phyloP scores from a whole-genome alignment of 768 basidiomycete genomes.

The Russula abietina region DNA sequence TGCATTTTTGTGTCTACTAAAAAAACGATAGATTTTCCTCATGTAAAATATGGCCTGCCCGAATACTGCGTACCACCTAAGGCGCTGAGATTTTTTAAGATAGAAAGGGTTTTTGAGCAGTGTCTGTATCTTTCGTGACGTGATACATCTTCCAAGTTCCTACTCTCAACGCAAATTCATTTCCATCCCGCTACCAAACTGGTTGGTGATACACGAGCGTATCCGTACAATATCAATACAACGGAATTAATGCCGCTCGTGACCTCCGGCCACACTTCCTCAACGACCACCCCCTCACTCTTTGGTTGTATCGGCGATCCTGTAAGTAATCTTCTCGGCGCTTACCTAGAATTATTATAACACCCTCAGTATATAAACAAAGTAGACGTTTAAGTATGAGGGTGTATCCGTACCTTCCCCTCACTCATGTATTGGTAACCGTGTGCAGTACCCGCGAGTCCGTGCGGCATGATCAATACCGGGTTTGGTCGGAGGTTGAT shows the following conservation, averaged over 20 bases:
- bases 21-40: constrained; percentile 20
- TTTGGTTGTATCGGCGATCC: constrained; percentile 16
- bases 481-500: constrained; percentile 17
- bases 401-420: constrained; percentile 14
- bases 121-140: no score
- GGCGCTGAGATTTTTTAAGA: no score
- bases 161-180: not conserved
- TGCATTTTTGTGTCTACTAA: constrained; percentile 11
- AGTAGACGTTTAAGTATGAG: no score
- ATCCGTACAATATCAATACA: not conserved
- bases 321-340: constrained; percentile 18
- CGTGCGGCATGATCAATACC: constrained; percentile 9
- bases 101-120: no score
- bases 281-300: not conserved
- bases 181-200: not conserved
- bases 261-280: no score
- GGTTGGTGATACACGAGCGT: not conserved
- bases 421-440: constrained; percentile 23
- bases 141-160: not conserved
- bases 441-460: constrained; percentile 16
- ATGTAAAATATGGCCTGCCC: constrained; percentile 8
- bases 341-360: constrained; percentile 7
- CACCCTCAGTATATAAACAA: not conserved
- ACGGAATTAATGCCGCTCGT: not conserved
- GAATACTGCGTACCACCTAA: no score